Evolutionary conservation across 2,329 filamentous ascomycete species (phyloP).

Genomic region (Neurospora sp.): DNA sequence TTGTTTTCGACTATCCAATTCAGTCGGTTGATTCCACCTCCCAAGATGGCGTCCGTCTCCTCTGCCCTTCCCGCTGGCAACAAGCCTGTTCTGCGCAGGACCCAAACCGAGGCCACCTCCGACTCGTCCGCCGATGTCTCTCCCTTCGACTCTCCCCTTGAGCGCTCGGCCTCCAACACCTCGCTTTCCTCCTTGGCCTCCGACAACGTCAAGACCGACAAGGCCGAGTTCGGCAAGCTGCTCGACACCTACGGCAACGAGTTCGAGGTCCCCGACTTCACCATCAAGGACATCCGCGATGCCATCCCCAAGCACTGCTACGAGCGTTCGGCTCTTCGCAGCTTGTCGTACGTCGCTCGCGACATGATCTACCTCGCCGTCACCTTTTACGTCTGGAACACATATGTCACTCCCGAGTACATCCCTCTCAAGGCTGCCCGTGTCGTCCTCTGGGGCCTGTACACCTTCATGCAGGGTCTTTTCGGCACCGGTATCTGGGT

Average conservation of each 20-base stretch:
- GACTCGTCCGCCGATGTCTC: conserved; percentile 46
- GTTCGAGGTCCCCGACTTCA: conserved; percentile 89
- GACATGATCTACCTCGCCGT: conserved; percentile 63
- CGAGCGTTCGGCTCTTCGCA: conserved; percentile 67
- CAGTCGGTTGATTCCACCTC: conserved; percentile 4
- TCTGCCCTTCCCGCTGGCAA: conserved; percentile 31
- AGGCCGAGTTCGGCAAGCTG: conserved; percentile 51
- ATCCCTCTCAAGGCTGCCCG: conserved; percentile 62
- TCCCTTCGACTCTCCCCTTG: conserved; percentile 46
- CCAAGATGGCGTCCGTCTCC: conserved; percentile 36
- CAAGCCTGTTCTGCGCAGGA: conserved; percentile 38
- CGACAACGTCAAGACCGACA: conserved; percentile 31
- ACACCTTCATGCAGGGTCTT: conserved; percentile 78
- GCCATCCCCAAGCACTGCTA: conserved; percentile 98
- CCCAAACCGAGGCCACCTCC: conserved; percentile 31
- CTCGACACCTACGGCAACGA: conserved; percentile 90
- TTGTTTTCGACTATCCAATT: neutral
- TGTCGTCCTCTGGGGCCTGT: conserved; percentile 51
- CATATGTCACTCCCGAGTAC: conserved; percentile 75
- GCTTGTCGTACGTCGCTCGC: conserved; percentile 74
- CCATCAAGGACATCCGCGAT: conserved; percentile 93
- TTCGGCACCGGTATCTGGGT: conserved; percentile 95
- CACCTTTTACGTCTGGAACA: conserved; percentile 85
- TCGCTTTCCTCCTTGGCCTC: conserved; percentile 86
- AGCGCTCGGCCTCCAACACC: conserved; percentile 66